phyloP scores from a whole-genome alignment of 305 asterid genomes.

The Solanum chacoense region DNA sequence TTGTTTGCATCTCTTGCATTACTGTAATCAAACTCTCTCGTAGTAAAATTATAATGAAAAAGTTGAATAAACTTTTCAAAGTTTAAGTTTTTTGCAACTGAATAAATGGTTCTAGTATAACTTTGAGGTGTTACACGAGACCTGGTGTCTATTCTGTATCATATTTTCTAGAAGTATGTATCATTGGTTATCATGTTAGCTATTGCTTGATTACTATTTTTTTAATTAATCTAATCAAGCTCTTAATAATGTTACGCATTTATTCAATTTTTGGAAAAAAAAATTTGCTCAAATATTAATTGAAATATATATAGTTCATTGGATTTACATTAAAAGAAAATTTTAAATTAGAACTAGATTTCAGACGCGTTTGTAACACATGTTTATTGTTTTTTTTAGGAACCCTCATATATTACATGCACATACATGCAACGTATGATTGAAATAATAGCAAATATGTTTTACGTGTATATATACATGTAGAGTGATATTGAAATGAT shows the following conservation, averaged over 20 bases:
- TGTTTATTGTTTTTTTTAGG: neutral
- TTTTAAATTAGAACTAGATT: neutral
- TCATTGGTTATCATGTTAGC: neutral
- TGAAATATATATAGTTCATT: neutral
- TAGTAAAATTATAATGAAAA: neutral
- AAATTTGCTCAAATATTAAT: neutral
- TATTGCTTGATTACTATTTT: neutral
- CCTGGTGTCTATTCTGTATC: neutral
- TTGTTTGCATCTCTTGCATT: neutral
- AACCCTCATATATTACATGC: neutral
- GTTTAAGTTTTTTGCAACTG: neutral
- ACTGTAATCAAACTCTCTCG: neutral
- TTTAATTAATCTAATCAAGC: neutral
- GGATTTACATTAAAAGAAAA: neutral
- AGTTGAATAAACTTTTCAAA: neutral
- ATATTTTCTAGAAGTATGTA: neutral
- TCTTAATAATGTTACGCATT: neutral
- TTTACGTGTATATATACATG: neutral
- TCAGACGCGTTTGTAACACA: neutral
- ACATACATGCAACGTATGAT: neutral
- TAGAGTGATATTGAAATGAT: neutral
- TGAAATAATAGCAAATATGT: neutral
- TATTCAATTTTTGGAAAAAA: neutral
- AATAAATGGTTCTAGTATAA: neutral
- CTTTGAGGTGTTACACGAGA: neutral